phyloP scores from a whole-genome alignment of 768 basidiomycete species.

The Tylopilus plumbeoviolaceoides region DNA sequence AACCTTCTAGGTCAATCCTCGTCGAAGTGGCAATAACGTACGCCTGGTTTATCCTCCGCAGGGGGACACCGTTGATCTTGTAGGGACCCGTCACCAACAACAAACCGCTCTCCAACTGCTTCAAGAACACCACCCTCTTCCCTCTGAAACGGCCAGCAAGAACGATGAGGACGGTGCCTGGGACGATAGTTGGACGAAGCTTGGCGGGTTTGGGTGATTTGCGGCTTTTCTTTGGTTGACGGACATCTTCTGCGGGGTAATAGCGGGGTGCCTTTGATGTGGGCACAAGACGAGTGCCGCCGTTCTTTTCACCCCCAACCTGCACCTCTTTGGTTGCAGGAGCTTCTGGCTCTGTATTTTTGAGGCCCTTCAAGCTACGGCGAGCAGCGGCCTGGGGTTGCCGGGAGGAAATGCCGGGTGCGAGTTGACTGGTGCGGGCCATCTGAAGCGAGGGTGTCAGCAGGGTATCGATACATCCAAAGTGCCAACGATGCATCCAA shows the following conservation, averaged over 20 bases:
- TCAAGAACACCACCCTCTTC: conserved; percentile 97
- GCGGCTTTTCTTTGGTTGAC: conserved; percentile 86
- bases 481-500: conserved; percentile 31
- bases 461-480: conserved; percentile 33
- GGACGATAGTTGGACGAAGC: conserved; percentile 85
- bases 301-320: conserved; percentile 89
- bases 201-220: conserved; percentile 76
- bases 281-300: conserved; percentile 82
- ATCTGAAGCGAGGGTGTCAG: conserved; percentile 44
- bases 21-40: conserved; percentile 99
- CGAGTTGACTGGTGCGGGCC: conserved; percentile 85
- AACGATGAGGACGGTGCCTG: conserved; percentile 92
- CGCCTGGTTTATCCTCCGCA: conserved; percentile 97
- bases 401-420: conserved; percentile 75
- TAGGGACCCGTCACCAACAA: conserved; percentile 95
- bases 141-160: conserved; percentile 97
- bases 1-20: conserved; percentile 72
- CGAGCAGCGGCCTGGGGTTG: conserved; percentile 76
- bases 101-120: conserved; percentile 89
- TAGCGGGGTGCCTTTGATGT: conserved; percentile 81
- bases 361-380: conserved; percentile 79
- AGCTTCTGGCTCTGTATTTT: conserved; percentile 68
- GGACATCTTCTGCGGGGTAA: conserved; percentile 95
- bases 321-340: conserved; percentile 71
- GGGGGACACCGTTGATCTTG: conserved; percentile 97